phyloP scores from a whole-genome alignment of 2,329 filamentous ascomycete genomes.

The Lizonia empirigonia region DNA sequence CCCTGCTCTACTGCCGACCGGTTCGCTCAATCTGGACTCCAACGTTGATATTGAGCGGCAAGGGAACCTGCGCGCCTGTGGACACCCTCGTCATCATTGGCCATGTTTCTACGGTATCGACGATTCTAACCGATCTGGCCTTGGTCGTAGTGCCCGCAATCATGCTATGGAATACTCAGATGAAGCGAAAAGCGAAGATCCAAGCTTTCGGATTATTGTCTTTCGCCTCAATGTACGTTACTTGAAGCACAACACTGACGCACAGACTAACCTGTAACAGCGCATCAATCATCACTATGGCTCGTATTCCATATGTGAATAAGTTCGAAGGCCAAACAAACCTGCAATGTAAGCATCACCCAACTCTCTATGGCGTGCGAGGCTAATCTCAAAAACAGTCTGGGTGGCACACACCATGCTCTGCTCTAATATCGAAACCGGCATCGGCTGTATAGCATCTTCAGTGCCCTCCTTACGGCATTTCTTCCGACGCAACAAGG shows the following conservation, averaged over 20 bases:
- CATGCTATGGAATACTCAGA: constrained; percentile 33
- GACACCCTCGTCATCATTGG: constrained; percentile 29
- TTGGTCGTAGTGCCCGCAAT: constrained; percentile 28
- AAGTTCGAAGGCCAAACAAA: constrained; percentile 23
- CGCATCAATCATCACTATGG: constrained; percentile 18
- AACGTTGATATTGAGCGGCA: constrained; percentile 14
- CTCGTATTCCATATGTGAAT: constrained; percentile 30
- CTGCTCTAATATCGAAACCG: constrained; percentile 33
- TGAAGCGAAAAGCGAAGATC: constrained; percentile 28
- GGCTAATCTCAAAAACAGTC: constrained; percentile 11
- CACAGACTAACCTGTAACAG: neutral
- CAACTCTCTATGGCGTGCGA: neutral
- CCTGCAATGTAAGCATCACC: constrained; percentile 22
- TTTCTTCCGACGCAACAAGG: constrained; percentile 17
- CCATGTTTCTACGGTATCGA: constrained; percentile 27
- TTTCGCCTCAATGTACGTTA: constrained; percentile 26
- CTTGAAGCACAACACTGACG: neutral
- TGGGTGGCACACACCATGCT: constrained; percentile 33
- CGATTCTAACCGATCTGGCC: constrained; percentile 29
- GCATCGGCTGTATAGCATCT: constrained; percentile 29
- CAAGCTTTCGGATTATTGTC: constrained; percentile 31
- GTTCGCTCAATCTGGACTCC: constrained; percentile 25
- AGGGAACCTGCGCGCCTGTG: constrained; percentile 24
- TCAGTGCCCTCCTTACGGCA: constrained; percentile 28
- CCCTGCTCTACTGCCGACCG: constrained; percentile 26